These are phyloP conservation scores for Podospora pseudoanserina DNA, from an alignment of 495 filamentous ascomycete genomes.

Conservation along the genomic window DNA sequence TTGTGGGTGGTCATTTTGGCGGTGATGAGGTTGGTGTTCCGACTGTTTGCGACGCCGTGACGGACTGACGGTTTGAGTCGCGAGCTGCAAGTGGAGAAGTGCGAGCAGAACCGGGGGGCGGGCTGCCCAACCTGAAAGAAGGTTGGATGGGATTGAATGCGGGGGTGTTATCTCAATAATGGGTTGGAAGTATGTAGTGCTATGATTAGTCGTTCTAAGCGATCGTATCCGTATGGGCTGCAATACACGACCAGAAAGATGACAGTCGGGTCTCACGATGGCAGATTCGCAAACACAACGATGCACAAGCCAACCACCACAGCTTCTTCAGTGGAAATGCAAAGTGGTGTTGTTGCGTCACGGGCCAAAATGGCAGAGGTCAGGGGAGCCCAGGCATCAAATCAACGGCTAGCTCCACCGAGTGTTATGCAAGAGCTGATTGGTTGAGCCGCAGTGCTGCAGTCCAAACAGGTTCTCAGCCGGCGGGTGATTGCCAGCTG, in stretches of 20 bases:
- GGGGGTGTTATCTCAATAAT: not conserved
- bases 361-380: constrained; percentile 11
- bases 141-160: not conserved
- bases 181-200: too few relatives aligned
- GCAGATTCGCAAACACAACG: not conserved
- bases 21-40: not conserved
- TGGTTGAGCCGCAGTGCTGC: not conserved
- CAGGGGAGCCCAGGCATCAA: not conserved
- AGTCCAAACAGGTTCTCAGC: constrained; percentile 6
- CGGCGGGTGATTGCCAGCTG: constrained; percentile 26
- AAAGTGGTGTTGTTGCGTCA: constrained; percentile 16
- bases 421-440: not conserved
- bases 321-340: not conserved
- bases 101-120: not conserved
- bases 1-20: constrained; percentile 41
- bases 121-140: not conserved
- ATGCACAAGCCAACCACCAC: too few relatives aligned
- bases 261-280: not conserved
- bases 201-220: not conserved
- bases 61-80: not conserved
- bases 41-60: not conserved
- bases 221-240: not conserved
- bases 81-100: not conserved
- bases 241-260: not conserved
- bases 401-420: not conserved